Conservation (phyloP, 2,329 filamentous ascomycete genomes). For the Xylariaceae sp. region DNA sequence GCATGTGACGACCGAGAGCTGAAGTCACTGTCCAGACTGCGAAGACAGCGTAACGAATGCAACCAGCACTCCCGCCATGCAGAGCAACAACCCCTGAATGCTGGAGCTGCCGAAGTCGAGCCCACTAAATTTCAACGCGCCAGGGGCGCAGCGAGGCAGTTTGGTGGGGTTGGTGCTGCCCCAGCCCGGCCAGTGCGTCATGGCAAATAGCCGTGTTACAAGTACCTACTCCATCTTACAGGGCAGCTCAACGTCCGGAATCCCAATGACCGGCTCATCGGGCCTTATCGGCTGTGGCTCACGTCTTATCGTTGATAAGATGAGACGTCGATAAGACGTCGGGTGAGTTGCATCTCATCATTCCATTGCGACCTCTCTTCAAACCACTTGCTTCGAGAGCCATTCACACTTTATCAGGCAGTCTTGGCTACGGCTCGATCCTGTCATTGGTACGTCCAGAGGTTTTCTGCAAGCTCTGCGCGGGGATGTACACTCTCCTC, state of each 20-base stretch:
- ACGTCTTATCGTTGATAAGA: not conserved
- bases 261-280: no score
- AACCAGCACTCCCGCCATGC: no score
- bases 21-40: not conserved
- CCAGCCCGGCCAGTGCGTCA: no score
- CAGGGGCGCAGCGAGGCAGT: not conserved
- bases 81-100: constrained; percentile 11
- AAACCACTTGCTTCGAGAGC: no score
- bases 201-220: no score
- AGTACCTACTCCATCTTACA: no score
- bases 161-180: not conserved
- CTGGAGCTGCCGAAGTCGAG: constrained; percentile 1
- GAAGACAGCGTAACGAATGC: not conserved
- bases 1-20: constrained; percentile 16
- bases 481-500: no score
- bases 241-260: no score
- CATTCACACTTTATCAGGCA: not conserved
- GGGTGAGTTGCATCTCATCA: not conserved
- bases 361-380: not conserved
- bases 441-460: not conserved
- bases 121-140: not conserved
- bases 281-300: not conserved
- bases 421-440: not conserved
- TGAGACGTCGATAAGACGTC: not conserved
- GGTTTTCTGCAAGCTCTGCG: not conserved